Conservation (phyloP, 176 grass and related monocot genomes). For the Otatea glauca region DNA sequence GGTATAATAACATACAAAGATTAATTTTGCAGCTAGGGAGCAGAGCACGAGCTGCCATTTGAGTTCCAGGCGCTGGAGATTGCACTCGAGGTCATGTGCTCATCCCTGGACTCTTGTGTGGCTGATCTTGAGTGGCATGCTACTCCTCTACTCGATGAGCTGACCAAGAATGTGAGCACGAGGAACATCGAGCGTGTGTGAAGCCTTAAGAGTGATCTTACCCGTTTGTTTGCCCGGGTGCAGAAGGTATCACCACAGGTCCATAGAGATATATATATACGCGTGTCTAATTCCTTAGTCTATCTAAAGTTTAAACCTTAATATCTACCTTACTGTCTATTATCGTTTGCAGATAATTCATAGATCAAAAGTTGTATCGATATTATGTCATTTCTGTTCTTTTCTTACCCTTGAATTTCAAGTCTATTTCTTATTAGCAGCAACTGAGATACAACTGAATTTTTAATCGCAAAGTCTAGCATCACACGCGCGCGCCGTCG, state of each 20-base stretch:
- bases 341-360: background rate
- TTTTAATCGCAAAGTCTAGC: background rate
- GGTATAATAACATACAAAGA: slow-evolving; percentile 3
- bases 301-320: background rate
- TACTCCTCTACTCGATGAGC: slow-evolving; percentile 83
- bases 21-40: slow-evolving; percentile 77
- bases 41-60: slow-evolving; percentile 79
- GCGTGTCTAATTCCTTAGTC: background rate
- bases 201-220: slow-evolving; percentile 90
- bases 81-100: slow-evolving; percentile 71
- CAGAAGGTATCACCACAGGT: slow-evolving; percentile 70
- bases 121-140: slow-evolving; percentile 77
- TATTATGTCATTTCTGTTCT: background rate
- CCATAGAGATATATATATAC: background rate
- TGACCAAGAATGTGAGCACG: slow-evolving; percentile 91
- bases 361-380: background rate
- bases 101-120: slow-evolving; percentile 62
- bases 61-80: slow-evolving; percentile 99
- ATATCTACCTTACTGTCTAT: background rate
- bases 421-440: background rate
- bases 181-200: slow-evolving; percentile 91
- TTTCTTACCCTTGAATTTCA: background rate
- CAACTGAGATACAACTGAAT: slow-evolving; percentile 9
- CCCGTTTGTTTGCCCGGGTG: slow-evolving; percentile 81
- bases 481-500: too few relatives aligned